Base-by-base conservation (phyloP, 1,284 basidiomycete species). In the Heimioporus punctisporus region DNA sequence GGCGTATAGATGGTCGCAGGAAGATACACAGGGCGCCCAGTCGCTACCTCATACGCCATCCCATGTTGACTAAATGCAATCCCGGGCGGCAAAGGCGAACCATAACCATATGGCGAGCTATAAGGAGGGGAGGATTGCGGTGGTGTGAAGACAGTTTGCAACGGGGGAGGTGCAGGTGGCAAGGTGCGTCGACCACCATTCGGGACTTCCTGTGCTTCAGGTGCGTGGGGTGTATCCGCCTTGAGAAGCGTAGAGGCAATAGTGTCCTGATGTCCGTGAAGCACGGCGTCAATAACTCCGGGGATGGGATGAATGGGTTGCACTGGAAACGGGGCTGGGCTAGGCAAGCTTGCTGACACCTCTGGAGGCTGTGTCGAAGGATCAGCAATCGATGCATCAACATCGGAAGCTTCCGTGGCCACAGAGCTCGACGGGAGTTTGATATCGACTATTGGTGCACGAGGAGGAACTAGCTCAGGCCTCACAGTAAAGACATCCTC, bases 1-100 rank as follows among this genome's bases (percentile, higher is more conserved):
- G 86, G 85, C 45, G 82, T 83, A 65, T 84, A 90, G 72, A 90
- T 79, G 24, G 83, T 79, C 10, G 81, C 76, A 37, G 81, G 74
- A 19, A 92, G 76, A 61, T 86, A 88, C 31, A 93, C 85, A 9
- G 88, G 83, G 40, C 87, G 87, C 27, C 91, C 90, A 8, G 88
- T 92, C 12, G 88, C 83, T 52, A 92, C 67, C 68, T 92, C 90
- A 68, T 87, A 93, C 25, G 89, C 79, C 73, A 90, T 81, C 37
- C 90, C 92, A 51, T 86, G 84, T 47, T 84, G 82, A 58, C 84
- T 84, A 64, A 92, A 73, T 14, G 80, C 89, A 51, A 93, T 79
- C 43, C 92, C 92, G 14, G 84, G 89, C 19, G 92, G 90, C 11
- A 92, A 70, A 40, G 83, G 59, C 14, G 81, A 77, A 4, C 76